Base-by-base conservation (phyloP, 2,329 filamentous ascomycete genomes). In the Peltaster fructicola region DNA sequence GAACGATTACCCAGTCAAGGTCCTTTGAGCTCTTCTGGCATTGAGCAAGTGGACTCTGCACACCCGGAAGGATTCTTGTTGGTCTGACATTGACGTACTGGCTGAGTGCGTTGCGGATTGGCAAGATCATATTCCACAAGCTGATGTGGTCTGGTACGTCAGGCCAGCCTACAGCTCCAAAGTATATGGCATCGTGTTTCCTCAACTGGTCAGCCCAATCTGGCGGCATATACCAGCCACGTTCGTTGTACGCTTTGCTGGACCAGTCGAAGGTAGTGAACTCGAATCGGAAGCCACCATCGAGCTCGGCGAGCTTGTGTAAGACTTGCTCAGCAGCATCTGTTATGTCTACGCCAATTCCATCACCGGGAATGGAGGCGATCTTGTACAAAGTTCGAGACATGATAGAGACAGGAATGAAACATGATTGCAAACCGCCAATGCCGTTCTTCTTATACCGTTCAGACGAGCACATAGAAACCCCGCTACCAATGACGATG, bases 81-180 rank as follows among this genome's bases (percentile, higher is more conserved):
- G 47, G 73, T 1, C 73, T 61, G 0, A 77, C 59, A 34, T 76
- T 78, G 34, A 73, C 63, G 38, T 74, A 77, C 39, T 76, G 70
- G 32, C 75, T 70, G 22, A 77, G 59, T 17, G 67, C 59, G 25
- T 73, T 68, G 17, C 73, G 64, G 38, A 78, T 75, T 10, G 68
- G 68, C 6, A 78, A 53, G 21, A 74, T 64, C 15, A 73, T 60
- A 6, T 63, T 61, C 73, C 73, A 77, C 2, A 78, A 61, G 0
- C 66, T 67, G 30, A 75, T 63, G 33, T 76, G 65, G 34, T 77
- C 72, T 1, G 72, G 70, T 0, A 76, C 68, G 24, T 68, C 59
- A 58, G 64, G 64, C 40, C 56, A 64, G 9, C 66, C 66, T 2
- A 71, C 66, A 3, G 65, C 63, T 7, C 67, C 66, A 33, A 72